Evolutionary conservation across 768 basidiomycete species (phyloP).

Genomic region (Chalciporus sphaerocephalus): DNA sequence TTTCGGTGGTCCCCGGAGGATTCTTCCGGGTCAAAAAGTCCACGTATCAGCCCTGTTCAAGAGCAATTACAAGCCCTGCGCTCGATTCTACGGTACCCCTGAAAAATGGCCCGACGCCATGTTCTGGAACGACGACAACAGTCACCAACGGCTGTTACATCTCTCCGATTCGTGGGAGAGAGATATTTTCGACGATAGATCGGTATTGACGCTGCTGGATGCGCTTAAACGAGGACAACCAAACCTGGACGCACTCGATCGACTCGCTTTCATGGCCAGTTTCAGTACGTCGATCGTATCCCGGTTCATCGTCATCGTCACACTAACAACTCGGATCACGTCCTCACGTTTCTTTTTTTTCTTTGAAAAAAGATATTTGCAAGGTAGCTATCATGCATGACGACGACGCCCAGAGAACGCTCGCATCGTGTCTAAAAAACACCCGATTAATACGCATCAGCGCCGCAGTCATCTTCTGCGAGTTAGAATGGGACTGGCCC

Average conservation of each 20-base stretch:
- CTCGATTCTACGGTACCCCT: constrained; percentile 19
- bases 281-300: constrained; percentile 17
- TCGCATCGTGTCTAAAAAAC: constrained; percentile 15
- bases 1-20: constrained; percentile 21
- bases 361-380: too few relatives aligned
- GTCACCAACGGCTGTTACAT: constrained; percentile 15
- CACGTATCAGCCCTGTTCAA: constrained; percentile 31
- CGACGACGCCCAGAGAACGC: constrained; percentile 1
- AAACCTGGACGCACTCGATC: constrained; percentile 23
- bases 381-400: constrained; percentile 5
- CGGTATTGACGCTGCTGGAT: constrained; percentile 15
- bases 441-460: constrained; percentile 19
- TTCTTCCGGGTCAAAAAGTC: constrained; percentile 29
- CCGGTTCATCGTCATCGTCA: too few relatives aligned
- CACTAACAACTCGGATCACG: too few relatives aligned
- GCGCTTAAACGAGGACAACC: constrained; percentile 15
- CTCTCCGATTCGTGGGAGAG: constrained; percentile 26
- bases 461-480: constrained; percentile 24
- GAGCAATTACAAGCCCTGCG: constrained; percentile 26
- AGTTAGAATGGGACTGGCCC: constrained; percentile 22
- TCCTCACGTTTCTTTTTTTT: too few relatives aligned
- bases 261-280: constrained; percentile 27
- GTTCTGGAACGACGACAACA: constrained; percentile 28
- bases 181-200: constrained; percentile 25
- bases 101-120: constrained; percentile 27